phyloP scores from a whole-genome alignment of 129 eudicot species.

The Cynara cardunculus region DNA sequence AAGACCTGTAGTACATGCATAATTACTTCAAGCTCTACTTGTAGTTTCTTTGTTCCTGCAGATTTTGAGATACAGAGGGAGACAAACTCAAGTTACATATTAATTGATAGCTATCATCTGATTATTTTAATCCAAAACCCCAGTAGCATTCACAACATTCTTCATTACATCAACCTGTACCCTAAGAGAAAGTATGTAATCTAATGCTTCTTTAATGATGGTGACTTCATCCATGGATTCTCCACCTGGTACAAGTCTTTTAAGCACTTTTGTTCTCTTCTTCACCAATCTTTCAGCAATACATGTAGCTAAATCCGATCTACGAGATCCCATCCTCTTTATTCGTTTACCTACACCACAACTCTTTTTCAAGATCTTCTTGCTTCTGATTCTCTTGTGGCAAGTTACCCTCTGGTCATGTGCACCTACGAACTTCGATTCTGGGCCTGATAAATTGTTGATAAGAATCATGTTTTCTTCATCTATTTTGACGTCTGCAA shows the following conservation, averaged over 20 bases:
- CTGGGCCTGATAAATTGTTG: constrained; percentile 23
- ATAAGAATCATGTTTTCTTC: constrained; percentile 18
- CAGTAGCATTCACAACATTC: constrained; percentile 41
- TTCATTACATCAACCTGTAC: constrained; percentile 85
- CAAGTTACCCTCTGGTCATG: not conserved
- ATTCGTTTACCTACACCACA: constrained; percentile 10
- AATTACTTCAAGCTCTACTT: not conserved
- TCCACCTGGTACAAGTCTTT: constrained; percentile 78
- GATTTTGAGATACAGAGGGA: not conserved
- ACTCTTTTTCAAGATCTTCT: constrained; percentile 46
- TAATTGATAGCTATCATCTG: not conserved
- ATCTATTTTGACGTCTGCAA: constrained; percentile 34
- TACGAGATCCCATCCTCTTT: constrained; percentile 7
- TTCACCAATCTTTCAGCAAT: constrained; percentile 61
- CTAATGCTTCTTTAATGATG: constrained; percentile 69
- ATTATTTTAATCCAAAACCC: constrained; percentile 22
- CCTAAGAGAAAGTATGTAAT: constrained; percentile 54
- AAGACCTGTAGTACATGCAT: not conserved
- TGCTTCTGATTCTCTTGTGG: constrained; percentile 32
- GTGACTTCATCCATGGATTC: constrained; percentile 52
- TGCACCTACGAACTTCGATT: not conserved
- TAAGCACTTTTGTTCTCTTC: constrained; percentile 63
- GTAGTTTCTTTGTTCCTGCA: not conserved
- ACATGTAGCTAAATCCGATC: constrained; percentile 27
- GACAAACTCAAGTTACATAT: not conserved